These are phyloP conservation scores for Hypoxylon sp. DNA, from an alignment of 2,329 filamentous ascomycete genomes.

Conservation along the genomic window DNA sequence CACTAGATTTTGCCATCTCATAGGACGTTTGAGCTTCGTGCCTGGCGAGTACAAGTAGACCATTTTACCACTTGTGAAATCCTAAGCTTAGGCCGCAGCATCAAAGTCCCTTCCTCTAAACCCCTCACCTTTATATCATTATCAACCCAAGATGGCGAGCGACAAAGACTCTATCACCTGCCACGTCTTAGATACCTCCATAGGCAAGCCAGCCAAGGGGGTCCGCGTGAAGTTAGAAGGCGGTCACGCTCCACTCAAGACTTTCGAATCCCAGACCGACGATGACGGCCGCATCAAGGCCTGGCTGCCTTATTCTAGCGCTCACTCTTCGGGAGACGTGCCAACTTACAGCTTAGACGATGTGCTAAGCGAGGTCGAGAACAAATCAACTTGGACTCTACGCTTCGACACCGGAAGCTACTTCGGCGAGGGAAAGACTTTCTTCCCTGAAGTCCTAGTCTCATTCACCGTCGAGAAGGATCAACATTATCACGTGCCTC, in stretches of 20 bases:
- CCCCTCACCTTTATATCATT: slow-evolving; percentile 11
- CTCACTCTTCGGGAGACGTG: slow-evolving; percentile 67
- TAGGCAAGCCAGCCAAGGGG: slow-evolving; percentile 75
- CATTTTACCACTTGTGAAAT: slow-evolving; percentile 15
- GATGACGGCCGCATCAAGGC: slow-evolving; percentile 79
- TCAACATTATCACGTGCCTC: slow-evolving; percentile 84
- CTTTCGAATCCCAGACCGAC: slow-evolving; percentile 79
- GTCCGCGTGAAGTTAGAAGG: slow-evolving; percentile 76
- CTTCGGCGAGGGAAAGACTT: slow-evolving; percentile 74
- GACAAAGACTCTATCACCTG: slow-evolving; percentile 81
- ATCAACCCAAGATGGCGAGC: slow-evolving; percentile 49
- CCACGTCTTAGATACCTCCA: slow-evolving; percentile 87
- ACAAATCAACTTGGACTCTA: slow-evolving; percentile 74
- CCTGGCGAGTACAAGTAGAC: slow-evolving; percentile 41
- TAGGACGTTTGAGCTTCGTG: slow-evolving; percentile 18
- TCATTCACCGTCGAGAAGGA: slow-evolving; percentile 67
- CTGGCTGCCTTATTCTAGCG: slow-evolving; percentile 74
- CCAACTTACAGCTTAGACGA: slow-evolving; percentile 71
- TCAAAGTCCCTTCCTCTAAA: slow-evolving; percentile 5
- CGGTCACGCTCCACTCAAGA: slow-evolving; percentile 58
- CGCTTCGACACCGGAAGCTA: slow-evolving; percentile 81
- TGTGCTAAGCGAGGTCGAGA: slow-evolving; percentile 62
- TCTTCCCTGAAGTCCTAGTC: slow-evolving; percentile 73
- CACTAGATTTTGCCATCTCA: slow-evolving; percentile 24
- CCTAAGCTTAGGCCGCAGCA: slow-evolving; percentile 2